Conservation (phyloP, 1,139 yeast species). For the Taphrina deformans region DNA sequence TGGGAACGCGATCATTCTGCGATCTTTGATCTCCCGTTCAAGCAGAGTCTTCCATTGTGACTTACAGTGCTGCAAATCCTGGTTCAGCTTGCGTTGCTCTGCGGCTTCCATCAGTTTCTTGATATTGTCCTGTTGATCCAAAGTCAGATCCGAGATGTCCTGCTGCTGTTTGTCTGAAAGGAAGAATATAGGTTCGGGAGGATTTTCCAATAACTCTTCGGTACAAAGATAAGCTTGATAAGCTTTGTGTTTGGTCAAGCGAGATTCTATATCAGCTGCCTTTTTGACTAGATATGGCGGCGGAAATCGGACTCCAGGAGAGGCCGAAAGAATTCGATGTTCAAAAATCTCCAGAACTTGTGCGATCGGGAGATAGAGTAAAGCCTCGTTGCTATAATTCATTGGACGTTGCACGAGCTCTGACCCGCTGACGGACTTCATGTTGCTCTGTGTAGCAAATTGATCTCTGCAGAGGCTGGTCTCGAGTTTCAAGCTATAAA, state of each 20-base stretch:
- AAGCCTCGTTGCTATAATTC: neutral
- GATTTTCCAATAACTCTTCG: slow-evolving; percentile 7
- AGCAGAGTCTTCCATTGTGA: slow-evolving; percentile 64
- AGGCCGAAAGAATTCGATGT: slow-evolving; percentile 56
- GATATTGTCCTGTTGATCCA: slow-evolving; percentile 27
- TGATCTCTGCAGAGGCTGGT: slow-evolving; percentile 77
- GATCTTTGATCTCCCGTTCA: slow-evolving; percentile 44
- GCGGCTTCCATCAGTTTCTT: slow-evolving; percentile 22
- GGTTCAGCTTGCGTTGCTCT: slow-evolving; percentile 20
- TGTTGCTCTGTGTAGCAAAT: slow-evolving; percentile 47
- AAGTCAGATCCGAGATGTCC: slow-evolving; percentile 17
- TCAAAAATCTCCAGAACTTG: slow-evolving; percentile 38
- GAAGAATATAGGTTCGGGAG: slow-evolving; percentile 14
- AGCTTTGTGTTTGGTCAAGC: slow-evolving; percentile 39
- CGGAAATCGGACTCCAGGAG: slow-evolving; percentile 72
- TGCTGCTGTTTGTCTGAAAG: slow-evolving; percentile 18
- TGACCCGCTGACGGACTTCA: neutral
- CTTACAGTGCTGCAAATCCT: slow-evolving; percentile 39
- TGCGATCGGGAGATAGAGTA: slow-evolving; percentile 37
- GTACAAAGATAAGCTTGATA: slow-evolving; percentile 8
- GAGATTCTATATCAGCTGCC: slow-evolving; percentile 46
- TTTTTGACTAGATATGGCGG: slow-evolving; percentile 60
- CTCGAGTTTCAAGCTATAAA: slow-evolving; percentile 76
- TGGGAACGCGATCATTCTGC: slow-evolving; percentile 55
- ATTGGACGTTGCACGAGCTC: neutral